These are phyloP conservation scores for Tolypocladium ovalisporum DNA, from an alignment of 2,329 filamentous ascomycete genomes.

Conservation along the genomic window DNA sequence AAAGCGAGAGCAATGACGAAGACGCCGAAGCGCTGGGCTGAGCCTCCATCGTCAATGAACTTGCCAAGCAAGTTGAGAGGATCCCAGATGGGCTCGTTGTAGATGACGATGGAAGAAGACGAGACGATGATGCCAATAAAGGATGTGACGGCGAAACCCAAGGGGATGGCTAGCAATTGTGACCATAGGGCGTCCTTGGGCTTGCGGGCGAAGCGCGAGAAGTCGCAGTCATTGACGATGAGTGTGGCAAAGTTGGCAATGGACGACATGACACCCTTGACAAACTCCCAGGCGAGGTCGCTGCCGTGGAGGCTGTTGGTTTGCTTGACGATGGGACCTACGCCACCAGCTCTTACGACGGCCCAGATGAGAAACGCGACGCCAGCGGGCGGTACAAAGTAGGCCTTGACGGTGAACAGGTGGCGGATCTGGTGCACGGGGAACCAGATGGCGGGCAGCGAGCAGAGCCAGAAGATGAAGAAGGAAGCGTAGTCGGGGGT, in stretches of 20 bases:
- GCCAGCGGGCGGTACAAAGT: slow-evolving; percentile 72
- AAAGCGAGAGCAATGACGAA: slow-evolving; percentile 64
- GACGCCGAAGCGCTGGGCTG: slow-evolving; percentile 60
- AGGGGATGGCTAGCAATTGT: slow-evolving; percentile 64
- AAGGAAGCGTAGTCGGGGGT: slow-evolving; percentile 72
- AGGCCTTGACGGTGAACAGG: slow-evolving; percentile 83
- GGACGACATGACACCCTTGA: slow-evolving; percentile 77
- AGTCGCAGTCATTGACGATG: slow-evolving; percentile 75
- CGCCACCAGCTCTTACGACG: slow-evolving; percentile 67
- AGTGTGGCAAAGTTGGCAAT: slow-evolving; percentile 88
- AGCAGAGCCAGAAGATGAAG: slow-evolving; percentile 76
- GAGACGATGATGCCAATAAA: slow-evolving; percentile 77
- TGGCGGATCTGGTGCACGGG: slow-evolving; percentile 83
- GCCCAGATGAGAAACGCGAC: slow-evolving; percentile 84
- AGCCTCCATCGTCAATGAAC: slow-evolving; percentile 59
- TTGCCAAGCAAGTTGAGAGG: slow-evolving; percentile 55
- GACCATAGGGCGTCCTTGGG: slow-evolving; percentile 70
- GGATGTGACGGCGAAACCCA: slow-evolving; percentile 66
- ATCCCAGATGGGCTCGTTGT: slow-evolving; percentile 59
- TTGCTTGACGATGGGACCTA: slow-evolving; percentile 73
- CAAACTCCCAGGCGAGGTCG: slow-evolving; percentile 67
- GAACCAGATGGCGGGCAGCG: slow-evolving; percentile 78
- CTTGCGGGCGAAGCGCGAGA: slow-evolving; percentile 69
- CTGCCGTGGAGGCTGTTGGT: slow-evolving; percentile 51
- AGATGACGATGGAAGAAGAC: slow-evolving; percentile 60